These are phyloP conservation scores for Paracorniculantispora psalliotae DNA, from an alignment of 2,329 filamentous ascomycete genomes.

Conservation along the genomic window DNA sequence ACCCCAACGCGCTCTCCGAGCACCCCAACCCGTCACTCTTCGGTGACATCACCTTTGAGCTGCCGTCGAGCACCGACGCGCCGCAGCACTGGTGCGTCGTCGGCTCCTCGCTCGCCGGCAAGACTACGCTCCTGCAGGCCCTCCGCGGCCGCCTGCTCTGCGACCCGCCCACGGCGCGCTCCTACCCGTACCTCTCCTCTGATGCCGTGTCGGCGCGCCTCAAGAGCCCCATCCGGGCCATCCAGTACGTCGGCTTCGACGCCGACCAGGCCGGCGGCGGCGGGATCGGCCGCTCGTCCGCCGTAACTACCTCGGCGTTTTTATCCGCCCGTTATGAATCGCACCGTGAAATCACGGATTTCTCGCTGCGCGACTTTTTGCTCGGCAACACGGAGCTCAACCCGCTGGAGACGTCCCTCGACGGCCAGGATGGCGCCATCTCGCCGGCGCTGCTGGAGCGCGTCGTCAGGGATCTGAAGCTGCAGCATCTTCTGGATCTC, in stretches of 20 bases:
- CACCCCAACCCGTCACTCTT: constrained; percentile 69
- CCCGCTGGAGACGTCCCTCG: constrained; percentile 43
- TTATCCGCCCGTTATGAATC: constrained; percentile 89
- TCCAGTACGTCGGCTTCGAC: constrained; percentile 89
- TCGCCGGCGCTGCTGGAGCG: constrained; percentile 50
- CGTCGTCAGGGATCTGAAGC: constrained; percentile 64
- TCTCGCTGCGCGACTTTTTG: constrained; percentile 75
- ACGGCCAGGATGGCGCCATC: constrained; percentile 43
- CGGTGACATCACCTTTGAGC: constrained; percentile 60
- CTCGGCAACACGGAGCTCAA: constrained; percentile 81
- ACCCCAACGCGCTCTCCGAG: constrained; percentile 51
- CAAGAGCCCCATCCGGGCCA: constrained; percentile 59
- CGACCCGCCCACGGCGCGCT: constrained; percentile 68
- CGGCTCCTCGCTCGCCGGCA: constrained; percentile 70
- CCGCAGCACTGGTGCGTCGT: constrained; percentile 77
- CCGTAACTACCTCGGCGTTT: constrained; percentile 68
- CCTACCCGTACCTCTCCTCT: constrained; percentile 71
- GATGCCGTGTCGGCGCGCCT: constrained; percentile 52
- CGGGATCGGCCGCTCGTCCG: constrained; percentile 43
- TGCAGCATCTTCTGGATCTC: constrained; percentile 66
- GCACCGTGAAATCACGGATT: constrained; percentile 79
- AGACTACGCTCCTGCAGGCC: constrained; percentile 77
- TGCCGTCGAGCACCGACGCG: constrained; percentile 52
- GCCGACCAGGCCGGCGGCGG: constrained; percentile 53
- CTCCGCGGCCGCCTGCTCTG: constrained; percentile 71